Base-by-base conservation (phyloP, 1,284 basidiomycete species). In the Ustanciosporium gigantosporum region DNA sequence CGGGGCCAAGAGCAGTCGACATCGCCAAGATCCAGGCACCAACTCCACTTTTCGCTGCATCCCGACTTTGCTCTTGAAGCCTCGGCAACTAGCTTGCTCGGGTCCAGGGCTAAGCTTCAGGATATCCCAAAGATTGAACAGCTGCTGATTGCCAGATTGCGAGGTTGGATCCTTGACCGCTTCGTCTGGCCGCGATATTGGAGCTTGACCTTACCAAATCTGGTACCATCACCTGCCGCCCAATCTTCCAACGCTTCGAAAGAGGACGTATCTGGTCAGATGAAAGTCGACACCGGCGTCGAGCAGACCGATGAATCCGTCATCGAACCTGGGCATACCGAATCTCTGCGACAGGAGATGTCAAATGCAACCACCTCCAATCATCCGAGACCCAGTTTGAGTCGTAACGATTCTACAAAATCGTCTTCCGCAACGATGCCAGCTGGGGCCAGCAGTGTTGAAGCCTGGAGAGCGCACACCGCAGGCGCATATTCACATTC, bases 111-210 rank as follows among this genome's bases (percentile, higher is more conserved):
- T 5, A 84, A 84, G 70, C 74, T 84, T 16, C 82, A 84, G 57
- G 83, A 84, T 61, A 81, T 84, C 2, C 83, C 83, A 9, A 84
- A 84, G 68, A 80, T 84, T 31, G 83, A 84, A 57, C 83, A 84
- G 66, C 78, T 84, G 23, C 79, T 84, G 41, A 66, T 82, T 2
- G 79, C 80, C 4, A 78, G 83, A 3, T 65, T 84, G 0, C 77
- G 82, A 22, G 78, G 78, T 2, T 80, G 78, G 39, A 80, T 84
- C 15, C 79, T 81, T 51, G 81, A 83, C 46, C 78, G 79, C 4
- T 71, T 82, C 40, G 83, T 83, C 21, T 81, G 81, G 79, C 83
- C 83, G 0, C 71, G 79, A 34, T 80, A 80, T 45, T 72, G 81
- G 53, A 78, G 77, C 7, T 66, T 82, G 29, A 78, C 78, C 5